Evolutionary conservation across 805 yeast genomes (phyloP), one percentile per base, ranked within the genome.

Genomic region (Kregervanrija fluxuum): DNA sequence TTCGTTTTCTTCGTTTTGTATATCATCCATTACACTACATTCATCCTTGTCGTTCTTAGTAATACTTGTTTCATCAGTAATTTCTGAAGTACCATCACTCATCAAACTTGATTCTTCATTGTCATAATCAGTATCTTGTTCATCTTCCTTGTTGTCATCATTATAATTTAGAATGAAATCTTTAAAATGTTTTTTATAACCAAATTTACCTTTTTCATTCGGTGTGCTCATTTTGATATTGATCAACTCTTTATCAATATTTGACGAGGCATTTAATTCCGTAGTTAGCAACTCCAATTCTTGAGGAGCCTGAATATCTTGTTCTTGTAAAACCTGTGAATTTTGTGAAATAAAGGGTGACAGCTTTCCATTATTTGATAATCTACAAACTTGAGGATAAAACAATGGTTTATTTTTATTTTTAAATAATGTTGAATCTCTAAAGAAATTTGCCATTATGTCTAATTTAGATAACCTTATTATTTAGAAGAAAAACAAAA

Each of bases 381-480:
- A 22, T 22, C 8, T 22, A 22, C 28, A 4, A 36, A 13, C 14
- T 31, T 41, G 17, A n/a, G 35, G 32, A 36, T 37, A 40, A 15
- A 37, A 14, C 5, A 37, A 34, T 11, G 37, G 17, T 15, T 30
- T 45, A 4, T 42, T 31, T 13, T 41, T 43, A 3, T 47, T 49
- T 13, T 43, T 48, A 35, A 48, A 46, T 30, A 46, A 38, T 30
- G 43, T 37, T 10, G 56, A 41, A 30, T 51, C 54, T 30, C 48
- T 41, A 22, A 53, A 53, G 28, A 53, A 52, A 2, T 35, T 43
- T 8, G 54, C 45, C 56, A 53, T 49, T 28, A 13, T 34, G 16
- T 5, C 6, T 22, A 22, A 2, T 22, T 22, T 22, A 22, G 8
- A 22, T 8, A 22, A 22, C 2, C 28, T 37, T 17, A 15, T 16